Base-by-base conservation (phyloP, 257 asterid species). In the Rehmannia glutinosa region DNA sequence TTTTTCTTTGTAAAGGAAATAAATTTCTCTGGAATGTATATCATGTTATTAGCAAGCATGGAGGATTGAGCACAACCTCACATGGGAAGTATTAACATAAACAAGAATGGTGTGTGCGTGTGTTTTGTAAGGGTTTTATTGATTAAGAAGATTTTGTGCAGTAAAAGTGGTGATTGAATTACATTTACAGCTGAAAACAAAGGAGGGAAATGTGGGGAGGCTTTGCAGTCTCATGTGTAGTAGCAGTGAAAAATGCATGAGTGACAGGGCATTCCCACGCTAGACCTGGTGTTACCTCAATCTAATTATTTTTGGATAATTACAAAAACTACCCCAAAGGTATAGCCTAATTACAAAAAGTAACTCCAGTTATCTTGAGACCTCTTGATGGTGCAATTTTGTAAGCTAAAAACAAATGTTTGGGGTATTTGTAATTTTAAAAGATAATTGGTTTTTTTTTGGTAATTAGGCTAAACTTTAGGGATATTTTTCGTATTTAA, bases 41-140 rank as follows among this genome's bases (percentile, higher is more conserved):
- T 32, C 41, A 24, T 39, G 21, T 20, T 43, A 59, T 20, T 9
- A 41, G 8, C 49, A 20, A 47, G 53, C 33, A 27, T 49, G 16
- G 41, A 63, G 28, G 78, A 64, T 11, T 23, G 25, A 60, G 20
- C 12, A 17, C 38, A 43, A 32, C 36, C 53, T 41, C 66, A 35
- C 75, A 76, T 65, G 80, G 62, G 10, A 66, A 59, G 65, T 70
- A 23, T 15, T 10, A 9, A 42, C 30, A 10, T 20, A 38, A 70
- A 64, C 80, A 75, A 64, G 76, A 70, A 69, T 19, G 20, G 73
- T 75, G 75, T 41, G 77, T 57, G 19, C 4, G 25, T 55, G 20
- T 42, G 23, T 25, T 45, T 23, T 24, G 66, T 36, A 13, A 1
- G 32, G 28, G 23, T 20, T n/a, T n/a, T n/a, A n/a, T n/a, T n/a